phyloP scores from a whole-genome alignment of 768 basidiomycete species.

The Imleria badia region DNA sequence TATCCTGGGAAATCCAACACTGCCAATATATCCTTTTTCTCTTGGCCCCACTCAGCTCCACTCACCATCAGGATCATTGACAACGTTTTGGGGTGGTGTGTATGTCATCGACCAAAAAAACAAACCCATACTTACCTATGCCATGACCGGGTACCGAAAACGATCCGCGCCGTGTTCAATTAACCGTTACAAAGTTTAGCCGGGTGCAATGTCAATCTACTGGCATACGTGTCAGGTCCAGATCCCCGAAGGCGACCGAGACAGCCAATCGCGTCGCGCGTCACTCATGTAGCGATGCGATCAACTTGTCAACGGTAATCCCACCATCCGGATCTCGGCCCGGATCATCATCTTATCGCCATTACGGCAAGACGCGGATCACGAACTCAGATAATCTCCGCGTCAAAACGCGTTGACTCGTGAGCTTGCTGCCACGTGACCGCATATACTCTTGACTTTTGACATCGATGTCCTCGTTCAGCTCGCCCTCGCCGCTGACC shows the following conservation, averaged over 20 bases:
- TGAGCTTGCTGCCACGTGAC: constrained; percentile 28
- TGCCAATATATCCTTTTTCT: neutral
- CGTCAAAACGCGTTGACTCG: constrained; percentile 35
- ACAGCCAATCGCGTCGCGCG: no score
- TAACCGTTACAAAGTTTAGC: no score
- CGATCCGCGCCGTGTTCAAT: no score
- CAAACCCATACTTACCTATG: no score
- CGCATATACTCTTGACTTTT: constrained; percentile 26
- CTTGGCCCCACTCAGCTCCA: neutral
- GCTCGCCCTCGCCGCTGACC: constrained; percentile 6
- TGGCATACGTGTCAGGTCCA: no score
- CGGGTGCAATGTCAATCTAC: no score
- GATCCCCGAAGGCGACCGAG: no score
- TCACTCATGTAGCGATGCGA: no score
- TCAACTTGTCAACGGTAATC: no score
- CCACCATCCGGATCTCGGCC: no score
- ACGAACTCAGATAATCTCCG: constrained; percentile 27
- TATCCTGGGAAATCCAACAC: neutral
- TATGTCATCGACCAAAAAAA: neutral
- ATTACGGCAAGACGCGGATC: constrained; percentile 21
- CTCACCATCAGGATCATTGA: no score
- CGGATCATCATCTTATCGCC: neutral
- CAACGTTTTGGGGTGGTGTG: neutral
- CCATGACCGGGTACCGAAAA: no score
- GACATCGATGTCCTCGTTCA: constrained; percentile 29